phyloP scores from a whole-genome alignment of 139 green algal species.

The Penium margaritaceum region DNA sequence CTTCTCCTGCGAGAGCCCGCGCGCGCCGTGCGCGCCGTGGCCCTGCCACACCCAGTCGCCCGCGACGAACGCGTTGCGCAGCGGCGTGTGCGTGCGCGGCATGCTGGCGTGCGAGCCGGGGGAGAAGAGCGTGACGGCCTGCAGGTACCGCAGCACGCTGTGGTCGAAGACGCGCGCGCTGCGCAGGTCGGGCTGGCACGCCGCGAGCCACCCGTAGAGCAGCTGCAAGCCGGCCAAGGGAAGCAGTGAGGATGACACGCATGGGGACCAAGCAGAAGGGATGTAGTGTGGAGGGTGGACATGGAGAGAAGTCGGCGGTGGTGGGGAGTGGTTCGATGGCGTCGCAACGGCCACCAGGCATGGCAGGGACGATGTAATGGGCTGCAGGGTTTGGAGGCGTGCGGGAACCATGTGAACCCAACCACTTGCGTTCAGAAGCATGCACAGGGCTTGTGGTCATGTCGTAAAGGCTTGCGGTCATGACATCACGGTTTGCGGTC shows the following conservation, averaged over 20 bases:
- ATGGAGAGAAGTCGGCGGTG: too few relatives aligned
- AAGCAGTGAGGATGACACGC: background rate
- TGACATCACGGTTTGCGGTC: too few relatives aligned
- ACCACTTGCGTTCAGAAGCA: too few relatives aligned
- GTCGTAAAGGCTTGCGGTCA: too few relatives aligned
- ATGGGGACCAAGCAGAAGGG: background rate
- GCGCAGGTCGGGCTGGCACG: slow-evolving; percentile 13
- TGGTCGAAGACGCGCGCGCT: slow-evolving; percentile 18
- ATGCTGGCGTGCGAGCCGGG: slow-evolving; percentile 37
- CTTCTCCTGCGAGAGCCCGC: slow-evolving; percentile 42
- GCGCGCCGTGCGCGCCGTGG: slow-evolving; percentile 35
- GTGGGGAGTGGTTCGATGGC: too few relatives aligned
- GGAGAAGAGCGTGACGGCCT: slow-evolving; percentile 37
- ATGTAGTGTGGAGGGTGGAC: background rate
- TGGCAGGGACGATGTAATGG: background rate
- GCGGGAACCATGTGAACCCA: too few relatives aligned
- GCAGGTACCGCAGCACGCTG: slow-evolving; percentile 38
- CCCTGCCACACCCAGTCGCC: slow-evolving; percentile 43
- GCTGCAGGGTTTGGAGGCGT: too few relatives aligned
- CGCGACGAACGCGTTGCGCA: slow-evolving; percentile 43
- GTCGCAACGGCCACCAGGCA: too few relatives aligned
- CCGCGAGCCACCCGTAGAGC: slow-evolving; percentile 22
- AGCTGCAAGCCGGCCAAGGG: slow-evolving; percentile 1
- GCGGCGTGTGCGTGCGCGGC: slow-evolving; percentile 7
- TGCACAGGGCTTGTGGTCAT: too few relatives aligned